Conservation (phyloP, 495 filamentous ascomycete genomes). For the Bombardia bombarda region DNA sequence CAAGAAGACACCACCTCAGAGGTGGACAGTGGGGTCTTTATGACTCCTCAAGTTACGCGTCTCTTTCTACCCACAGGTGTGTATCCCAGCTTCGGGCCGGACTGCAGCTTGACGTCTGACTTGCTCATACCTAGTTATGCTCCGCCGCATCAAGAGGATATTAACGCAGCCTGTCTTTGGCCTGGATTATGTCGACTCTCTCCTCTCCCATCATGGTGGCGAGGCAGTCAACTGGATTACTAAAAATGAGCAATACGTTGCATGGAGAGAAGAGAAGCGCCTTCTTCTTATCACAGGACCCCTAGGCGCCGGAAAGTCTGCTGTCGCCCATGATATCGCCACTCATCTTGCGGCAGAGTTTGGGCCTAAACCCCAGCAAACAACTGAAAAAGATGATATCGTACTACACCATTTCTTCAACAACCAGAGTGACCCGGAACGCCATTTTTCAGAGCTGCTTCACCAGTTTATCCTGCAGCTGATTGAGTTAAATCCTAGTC, state of each 20-base stretch:
- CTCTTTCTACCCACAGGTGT: constrained; percentile 1
- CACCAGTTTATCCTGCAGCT: constrained; percentile 9
- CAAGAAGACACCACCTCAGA: background rate
- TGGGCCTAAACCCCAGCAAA: background rate
- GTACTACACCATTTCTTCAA: constrained; percentile 7
- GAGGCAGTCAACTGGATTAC: background rate
- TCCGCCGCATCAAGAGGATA: background rate
- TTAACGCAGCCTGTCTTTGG: constrained; percentile 2
- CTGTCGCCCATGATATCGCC: background rate
- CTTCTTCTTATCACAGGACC: constrained; percentile 1
- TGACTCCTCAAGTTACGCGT: background rate
- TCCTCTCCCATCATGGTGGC: constrained; percentile 1
- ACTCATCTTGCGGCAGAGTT: background rate
- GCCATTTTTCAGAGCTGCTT: constrained; percentile 3
- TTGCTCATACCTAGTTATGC: too few species aligned
- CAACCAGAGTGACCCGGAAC: constrained; percentile 3
- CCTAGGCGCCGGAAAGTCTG: background rate
- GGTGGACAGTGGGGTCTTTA: background rate
- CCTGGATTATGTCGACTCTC: constrained; percentile 2
- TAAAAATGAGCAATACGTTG: background rate
- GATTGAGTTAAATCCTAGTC: constrained; percentile 3
- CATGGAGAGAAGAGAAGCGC: background rate
- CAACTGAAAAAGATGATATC: background rate
- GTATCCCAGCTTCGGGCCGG: background rate
- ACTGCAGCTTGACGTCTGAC: background rate